Base-by-base conservation (phyloP, 1,139 yeast genomes). In the Debaryomycetaceae sp. region DNA sequence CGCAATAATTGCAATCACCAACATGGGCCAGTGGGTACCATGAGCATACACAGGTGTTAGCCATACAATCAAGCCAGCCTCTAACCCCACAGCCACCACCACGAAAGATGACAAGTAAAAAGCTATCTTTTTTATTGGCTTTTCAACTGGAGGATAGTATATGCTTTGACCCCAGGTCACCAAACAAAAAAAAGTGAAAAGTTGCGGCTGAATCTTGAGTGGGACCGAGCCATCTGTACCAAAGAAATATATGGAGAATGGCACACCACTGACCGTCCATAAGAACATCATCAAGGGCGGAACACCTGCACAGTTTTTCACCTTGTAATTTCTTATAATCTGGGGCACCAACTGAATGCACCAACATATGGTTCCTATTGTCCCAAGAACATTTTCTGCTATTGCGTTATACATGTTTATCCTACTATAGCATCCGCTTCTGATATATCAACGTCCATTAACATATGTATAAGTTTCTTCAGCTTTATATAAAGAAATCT, bases 341-440 rank as follows among this genome's bases (percentile, higher is more conserved):
- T 90, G 98, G 2, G 98, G 97, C 2, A 88, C 74, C 52, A 90
- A 69, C 64, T 91, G 97, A 51, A 90, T 69, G 63, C 97, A 90
- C 97, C 97, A 91, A 49, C 87, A 75, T 5, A 90, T 80, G 0
- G 97, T 90, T 13, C 96, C 97, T 2, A 86, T 74, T 6, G 96
- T 88, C n/a, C 88, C 97, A 48, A 89, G 73, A 6, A 87, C 90
- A 43, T 87, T 88, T 24, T 87, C 81, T 1, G 88, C 88, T 9
- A 70, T 72, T 24, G 46, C 57, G 51, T 61, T 62, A 37, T 48
- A 38, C 66, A 64, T 48, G 20, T 31, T n/a, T 37, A 14, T 13
- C 4, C 11, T 27, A 7, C 11, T 7, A 27, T 27, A 27, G 31
- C 31, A 27, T 27, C 31, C 4, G 11, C 11, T 27, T 8, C 31